A percentile compares a stretch with the other conserved stretches of the same genome.
Conservation (phyloP, 495 filamentous ascomycete species). For the Schizothecium vesticola region DNA sequence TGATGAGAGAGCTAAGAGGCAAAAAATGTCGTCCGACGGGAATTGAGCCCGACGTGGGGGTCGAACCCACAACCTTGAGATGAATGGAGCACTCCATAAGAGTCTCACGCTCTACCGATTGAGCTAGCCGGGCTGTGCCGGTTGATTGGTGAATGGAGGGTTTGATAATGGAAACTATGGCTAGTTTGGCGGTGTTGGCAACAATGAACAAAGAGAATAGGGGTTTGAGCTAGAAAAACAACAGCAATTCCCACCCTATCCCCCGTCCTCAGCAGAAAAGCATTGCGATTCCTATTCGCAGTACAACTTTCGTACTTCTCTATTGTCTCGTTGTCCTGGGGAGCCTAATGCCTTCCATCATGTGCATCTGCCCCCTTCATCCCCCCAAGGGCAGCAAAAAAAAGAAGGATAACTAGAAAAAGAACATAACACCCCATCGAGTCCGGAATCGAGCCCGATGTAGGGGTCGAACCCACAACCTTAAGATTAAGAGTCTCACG, state of each 20-base stretch:
- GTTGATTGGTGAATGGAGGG: not conserved
- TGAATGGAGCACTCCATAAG: conserved; percentile 42
- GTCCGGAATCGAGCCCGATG: not conserved
- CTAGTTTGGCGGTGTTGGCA: not conserved
- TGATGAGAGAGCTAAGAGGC: not conserved
- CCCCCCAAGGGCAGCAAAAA: no score
- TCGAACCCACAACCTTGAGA: conserved; percentile 32
- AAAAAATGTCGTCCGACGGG: conserved; percentile 16
- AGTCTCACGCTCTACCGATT: conserved; percentile 81
- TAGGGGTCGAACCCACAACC: not conserved
- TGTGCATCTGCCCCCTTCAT: no score
- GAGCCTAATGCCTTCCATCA: no score
- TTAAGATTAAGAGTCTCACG: conserved; percentile 64
- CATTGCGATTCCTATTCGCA: no score
- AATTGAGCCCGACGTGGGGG: conserved; percentile 32
- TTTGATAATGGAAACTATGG: not conserved
- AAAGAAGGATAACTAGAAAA: not conserved
- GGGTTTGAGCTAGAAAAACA: no score
- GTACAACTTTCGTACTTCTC: no score
- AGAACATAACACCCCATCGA: not conserved
- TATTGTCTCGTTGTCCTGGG: no score
- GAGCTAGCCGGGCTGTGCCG: conserved; percentile 53
- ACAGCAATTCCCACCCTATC: no score
- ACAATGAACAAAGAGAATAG: not conserved
- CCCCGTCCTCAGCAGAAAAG: no score